Percentiles rank a stretch among this genome's conserved stretches.
phyloP scores from a whole-genome alignment of 2,329 filamentous ascomycete species.

The Gnomoniopsis sp. region DNA sequence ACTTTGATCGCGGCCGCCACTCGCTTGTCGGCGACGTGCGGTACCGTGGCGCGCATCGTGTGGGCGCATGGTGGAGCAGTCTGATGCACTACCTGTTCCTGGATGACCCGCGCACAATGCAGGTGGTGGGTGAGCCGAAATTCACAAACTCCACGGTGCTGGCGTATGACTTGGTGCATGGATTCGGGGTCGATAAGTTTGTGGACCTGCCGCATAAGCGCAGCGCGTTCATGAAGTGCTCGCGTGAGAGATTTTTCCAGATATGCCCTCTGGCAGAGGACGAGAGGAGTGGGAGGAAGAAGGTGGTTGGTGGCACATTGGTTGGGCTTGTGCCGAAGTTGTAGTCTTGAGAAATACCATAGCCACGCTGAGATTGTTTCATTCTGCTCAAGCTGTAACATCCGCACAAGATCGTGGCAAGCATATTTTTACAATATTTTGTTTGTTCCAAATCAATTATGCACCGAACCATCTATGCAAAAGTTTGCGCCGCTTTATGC shows the following conservation, averaged over 20 bases:
- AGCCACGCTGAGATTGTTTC: neutral
- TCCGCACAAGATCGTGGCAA: no score
- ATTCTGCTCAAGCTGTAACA: no score
- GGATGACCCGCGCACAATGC: slow-evolving; percentile 55
- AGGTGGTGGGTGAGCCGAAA: slow-evolving; percentile 68
- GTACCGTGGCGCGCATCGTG: slow-evolving; percentile 58
- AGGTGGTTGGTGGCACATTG: slow-evolving; percentile 50
- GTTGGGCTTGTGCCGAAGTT: slow-evolving; percentile 53
- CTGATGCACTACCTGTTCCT: slow-evolving; percentile 62
- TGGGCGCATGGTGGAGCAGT: slow-evolving; percentile 59
- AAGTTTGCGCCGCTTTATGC: neutral
- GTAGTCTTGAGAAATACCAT: slow-evolving; percentile 26
- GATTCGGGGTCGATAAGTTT: slow-evolving; percentile 69
- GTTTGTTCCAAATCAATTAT: neutral
- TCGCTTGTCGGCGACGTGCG: slow-evolving; percentile 56
- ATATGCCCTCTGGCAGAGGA: slow-evolving; percentile 54
- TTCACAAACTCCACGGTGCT: slow-evolving; percentile 67
- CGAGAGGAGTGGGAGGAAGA: slow-evolving; percentile 37
- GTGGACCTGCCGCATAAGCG: slow-evolving; percentile 71
- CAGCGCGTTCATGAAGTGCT: slow-evolving; percentile 63
- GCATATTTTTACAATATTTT: neutral
- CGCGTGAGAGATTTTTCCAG: slow-evolving; percentile 68
- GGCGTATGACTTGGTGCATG: slow-evolving; percentile 71
- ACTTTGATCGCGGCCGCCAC: slow-evolving; percentile 58
- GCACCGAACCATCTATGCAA: neutral